phyloP scores from a whole-genome alignment of 495 filamentous ascomycete species.

The Neurospora sp. region DNA sequence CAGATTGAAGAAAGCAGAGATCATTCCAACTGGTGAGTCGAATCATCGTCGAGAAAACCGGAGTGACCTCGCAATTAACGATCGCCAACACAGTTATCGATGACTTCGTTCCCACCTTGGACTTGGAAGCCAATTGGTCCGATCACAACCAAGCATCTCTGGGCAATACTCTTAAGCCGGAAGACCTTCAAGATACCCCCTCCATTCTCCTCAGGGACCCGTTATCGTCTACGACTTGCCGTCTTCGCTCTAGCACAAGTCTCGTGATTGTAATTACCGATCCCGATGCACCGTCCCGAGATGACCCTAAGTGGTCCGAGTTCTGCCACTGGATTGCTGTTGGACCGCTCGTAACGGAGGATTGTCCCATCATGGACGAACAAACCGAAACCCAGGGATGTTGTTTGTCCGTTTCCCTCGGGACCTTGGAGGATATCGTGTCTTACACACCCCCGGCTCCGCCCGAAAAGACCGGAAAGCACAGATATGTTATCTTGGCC shows the following conservation, averaged over 20 bases:
- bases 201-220: slow-evolving; percentile 25
- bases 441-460: slow-evolving; percentile 52
- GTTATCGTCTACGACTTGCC: slow-evolving; percentile 8
- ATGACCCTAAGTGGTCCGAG: slow-evolving; percentile 57
- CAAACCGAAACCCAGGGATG: not conserved
- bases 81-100: slow-evolving; percentile 42
- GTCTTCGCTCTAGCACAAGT: slow-evolving; percentile 1
- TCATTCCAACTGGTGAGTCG: slow-evolving; percentile 46
- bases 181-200: slow-evolving; percentile 40
- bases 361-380: slow-evolving; percentile 2
- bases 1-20: slow-evolving; percentile 49
- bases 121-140: slow-evolving; percentile 42
- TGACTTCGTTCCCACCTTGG: slow-evolving; percentile 48
- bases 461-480: slow-evolving; percentile 55
- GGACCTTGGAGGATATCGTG: slow-evolving; percentile 37
- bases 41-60: not conserved
- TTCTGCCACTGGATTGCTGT: slow-evolving; percentile 64
- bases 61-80: not conserved
- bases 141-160: slow-evolving; percentile 35
- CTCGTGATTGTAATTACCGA: slow-evolving; percentile 50
- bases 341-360: slow-evolving; percentile 4
- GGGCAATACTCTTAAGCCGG: slow-evolving; percentile 52
- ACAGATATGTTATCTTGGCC: slow-evolving; percentile 58
- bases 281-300: slow-evolving; percentile 57
- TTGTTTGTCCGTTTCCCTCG: slow-evolving; percentile 4